Evolutionary conservation across 2,329 filamentous ascomycete genomes (phyloP).

Genomic region (Penicillium sclerotigenum): DNA sequence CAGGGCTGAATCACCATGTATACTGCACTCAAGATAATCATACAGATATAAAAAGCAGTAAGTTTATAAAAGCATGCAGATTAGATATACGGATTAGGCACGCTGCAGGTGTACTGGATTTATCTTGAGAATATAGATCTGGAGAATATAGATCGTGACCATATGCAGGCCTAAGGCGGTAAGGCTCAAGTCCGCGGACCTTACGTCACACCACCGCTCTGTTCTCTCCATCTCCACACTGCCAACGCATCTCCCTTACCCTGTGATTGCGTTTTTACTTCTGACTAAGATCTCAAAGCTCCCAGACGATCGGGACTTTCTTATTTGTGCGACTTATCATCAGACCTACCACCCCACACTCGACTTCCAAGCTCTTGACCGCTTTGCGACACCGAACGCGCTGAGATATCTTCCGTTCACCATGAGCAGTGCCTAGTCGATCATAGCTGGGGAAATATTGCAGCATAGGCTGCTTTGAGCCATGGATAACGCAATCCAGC

Average conservation of each 20-base stretch:
- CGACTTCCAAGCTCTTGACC: conserved; percentile 2
- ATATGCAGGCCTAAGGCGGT: not conserved
- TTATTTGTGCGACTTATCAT: not conserved
- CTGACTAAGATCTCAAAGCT: not conserved
- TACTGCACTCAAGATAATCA: not conserved
- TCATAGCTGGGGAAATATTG: not conserved
- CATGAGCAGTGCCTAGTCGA: conserved; percentile 7
- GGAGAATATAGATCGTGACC: no score
- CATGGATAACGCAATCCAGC: conserved; percentile 89
- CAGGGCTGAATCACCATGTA: no score
- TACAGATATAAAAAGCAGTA: not conserved
- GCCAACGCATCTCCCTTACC: conserved; percentile 7
- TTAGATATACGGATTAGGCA: not conserved
- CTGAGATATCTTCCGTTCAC: not conserved
- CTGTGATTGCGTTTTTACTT: not conserved
- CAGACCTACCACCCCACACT: not conserved
- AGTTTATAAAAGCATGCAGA: not conserved
- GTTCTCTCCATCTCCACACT: conserved; percentile 8
- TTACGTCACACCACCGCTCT: conserved; percentile 10
- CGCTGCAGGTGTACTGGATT: not conserved
- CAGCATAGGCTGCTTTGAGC: conserved; percentile 17
- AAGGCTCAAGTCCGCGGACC: not conserved
- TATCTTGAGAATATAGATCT: not conserved
- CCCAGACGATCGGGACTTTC: not conserved
- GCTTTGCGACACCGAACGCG: not conserved